phyloP scores from a whole-genome alignment of 257 asterid genomes.

The Solanum lycopersicoides region DNA sequence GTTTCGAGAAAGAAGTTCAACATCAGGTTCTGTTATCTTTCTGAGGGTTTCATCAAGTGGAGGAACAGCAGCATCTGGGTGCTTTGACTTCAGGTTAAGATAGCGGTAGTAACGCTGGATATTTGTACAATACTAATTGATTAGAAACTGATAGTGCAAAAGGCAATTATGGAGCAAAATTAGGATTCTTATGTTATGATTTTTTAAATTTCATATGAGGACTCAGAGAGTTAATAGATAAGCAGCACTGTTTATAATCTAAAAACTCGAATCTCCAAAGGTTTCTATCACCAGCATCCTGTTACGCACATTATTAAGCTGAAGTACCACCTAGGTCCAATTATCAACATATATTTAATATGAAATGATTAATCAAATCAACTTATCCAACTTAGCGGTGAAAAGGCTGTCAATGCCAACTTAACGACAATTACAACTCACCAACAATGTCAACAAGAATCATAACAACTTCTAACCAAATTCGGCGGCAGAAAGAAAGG shows the following conservation, averaged over 20 bases:
- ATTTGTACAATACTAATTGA: neutral
- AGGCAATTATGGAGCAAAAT: neutral
- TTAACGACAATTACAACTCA: neutral
- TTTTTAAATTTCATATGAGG: neutral
- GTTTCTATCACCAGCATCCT: neutral
- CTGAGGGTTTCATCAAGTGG: slow-evolving; percentile 79
- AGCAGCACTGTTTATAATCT: neutral
- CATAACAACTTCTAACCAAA: neutral
- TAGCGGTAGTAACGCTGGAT: slow-evolving; percentile 66
- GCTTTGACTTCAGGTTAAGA: slow-evolving; percentile 81
- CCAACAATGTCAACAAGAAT: neutral
- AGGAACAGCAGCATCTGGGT: slow-evolving; percentile 67
- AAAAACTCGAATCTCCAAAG: neutral
- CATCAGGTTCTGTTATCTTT: slow-evolving; percentile 73
- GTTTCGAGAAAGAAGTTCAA: slow-evolving; percentile 45
- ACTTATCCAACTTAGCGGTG: neutral
- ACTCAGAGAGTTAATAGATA: neutral
- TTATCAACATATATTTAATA: neutral
- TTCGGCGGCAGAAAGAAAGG: neutral
- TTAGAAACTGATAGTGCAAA: neutral
- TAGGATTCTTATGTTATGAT: neutral
- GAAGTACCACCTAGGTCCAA: neutral
- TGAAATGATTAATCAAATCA: neutral
- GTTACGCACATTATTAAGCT: neutral
- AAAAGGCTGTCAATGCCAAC: neutral